phyloP scores from a whole-genome alignment of 148 eudicot genomes.

The Fallopia convolvulus region DNA sequence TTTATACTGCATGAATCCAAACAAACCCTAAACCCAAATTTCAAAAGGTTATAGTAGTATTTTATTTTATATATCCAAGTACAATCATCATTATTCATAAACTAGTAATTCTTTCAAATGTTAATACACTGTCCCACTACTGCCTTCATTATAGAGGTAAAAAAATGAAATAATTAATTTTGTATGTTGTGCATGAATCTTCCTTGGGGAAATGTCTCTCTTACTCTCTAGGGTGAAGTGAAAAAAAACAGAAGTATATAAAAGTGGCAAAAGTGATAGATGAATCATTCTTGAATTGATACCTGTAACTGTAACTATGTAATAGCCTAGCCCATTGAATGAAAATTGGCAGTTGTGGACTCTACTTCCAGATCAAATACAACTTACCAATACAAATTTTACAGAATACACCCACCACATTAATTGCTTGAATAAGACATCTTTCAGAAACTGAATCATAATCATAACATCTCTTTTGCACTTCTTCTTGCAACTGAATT shows the following conservation, averaged over 20 bases:
- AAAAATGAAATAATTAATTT: neutral
- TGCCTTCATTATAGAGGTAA: too few species aligned
- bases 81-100: too few species aligned
- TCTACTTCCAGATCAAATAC: neutral
- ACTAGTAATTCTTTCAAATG: too few species aligned
- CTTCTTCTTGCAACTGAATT: neutral
- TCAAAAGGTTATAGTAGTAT: too few species aligned
- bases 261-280: neutral
- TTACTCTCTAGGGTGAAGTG: neutral
- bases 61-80: too few species aligned
- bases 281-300: conserved; percentile 12
- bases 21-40: too few species aligned
- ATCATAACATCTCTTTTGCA: neutral
- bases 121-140: neutral
- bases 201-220: neutral
- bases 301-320: conserved; percentile 12
- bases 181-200: neutral
- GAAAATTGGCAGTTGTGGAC: conserved; percentile 7
- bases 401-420: conserved; percentile 13
- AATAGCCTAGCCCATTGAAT: neutral
- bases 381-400: neutral
- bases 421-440: conserved; percentile 32
- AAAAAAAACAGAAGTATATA: neutral
- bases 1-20: too few species aligned
- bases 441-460: conserved; percentile 8